Conservation (phyloP, 257 asterid genomes). For the Hygrophila difformis region DNA sequence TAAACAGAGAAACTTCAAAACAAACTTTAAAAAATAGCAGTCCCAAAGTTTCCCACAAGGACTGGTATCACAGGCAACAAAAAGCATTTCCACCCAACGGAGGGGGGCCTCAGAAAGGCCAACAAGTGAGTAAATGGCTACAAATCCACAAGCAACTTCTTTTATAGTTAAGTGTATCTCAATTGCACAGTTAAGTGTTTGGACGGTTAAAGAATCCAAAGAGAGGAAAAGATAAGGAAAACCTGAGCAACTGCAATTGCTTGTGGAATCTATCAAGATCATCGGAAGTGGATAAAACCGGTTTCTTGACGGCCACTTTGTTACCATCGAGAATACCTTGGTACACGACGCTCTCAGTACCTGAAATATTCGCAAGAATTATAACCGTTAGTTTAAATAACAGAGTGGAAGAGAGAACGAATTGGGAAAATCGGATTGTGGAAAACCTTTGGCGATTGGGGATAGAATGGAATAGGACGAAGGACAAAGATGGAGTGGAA, state of each 20-base stretch:
- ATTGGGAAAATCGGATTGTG: background rate
- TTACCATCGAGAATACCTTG: conserved; percentile 57
- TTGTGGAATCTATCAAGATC: conserved; percentile 72
- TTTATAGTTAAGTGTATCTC: too few species aligned
- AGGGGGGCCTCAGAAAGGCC: too few species aligned
- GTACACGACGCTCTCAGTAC: conserved; percentile 85
- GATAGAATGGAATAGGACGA: conserved; percentile 60
- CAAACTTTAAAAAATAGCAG: conserved; percentile 17
- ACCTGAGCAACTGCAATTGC: conserved; percentile 75
- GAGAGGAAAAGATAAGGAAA: conserved; percentile 50
- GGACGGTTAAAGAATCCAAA: too few species aligned
- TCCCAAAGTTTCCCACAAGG: too few species aligned
- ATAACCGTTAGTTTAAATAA: background rate
- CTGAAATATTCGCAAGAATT: conserved; percentile 23
- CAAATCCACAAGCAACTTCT: too few species aligned
- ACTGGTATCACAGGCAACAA: too few species aligned
- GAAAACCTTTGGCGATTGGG: conserved; percentile 74
- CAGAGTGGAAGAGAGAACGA: background rate
- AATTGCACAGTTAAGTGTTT: background rate
- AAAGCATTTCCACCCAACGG: too few species aligned
- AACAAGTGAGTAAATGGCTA: too few species aligned
- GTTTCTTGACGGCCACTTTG: conserved; percentile 80
- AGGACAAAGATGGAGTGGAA: conserved; percentile 79
- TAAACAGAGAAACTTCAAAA: conserved; percentile 16
- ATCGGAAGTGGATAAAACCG: conserved; percentile 65